phyloP scores from a whole-genome alignment of 1,284 basidiomycete genomes.

The Apiotrichum gamsii region DNA sequence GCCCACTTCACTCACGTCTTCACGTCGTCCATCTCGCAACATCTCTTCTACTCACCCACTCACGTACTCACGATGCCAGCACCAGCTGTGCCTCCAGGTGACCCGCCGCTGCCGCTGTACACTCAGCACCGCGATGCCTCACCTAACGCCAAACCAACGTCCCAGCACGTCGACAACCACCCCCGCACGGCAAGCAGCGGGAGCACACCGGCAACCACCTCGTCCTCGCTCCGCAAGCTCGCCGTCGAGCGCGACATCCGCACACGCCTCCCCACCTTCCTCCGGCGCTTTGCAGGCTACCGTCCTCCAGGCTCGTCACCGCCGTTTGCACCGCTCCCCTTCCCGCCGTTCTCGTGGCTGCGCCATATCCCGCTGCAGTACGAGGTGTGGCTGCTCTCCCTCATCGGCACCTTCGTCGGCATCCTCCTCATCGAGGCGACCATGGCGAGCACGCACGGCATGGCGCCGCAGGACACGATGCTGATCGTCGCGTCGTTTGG shows the following conservation, averaged over 20 bases:
- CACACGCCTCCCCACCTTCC: conserved; percentile 15
- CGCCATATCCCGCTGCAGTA: conserved; percentile 46
- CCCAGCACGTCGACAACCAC: too few relatives aligned
- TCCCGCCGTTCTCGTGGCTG: conserved; percentile 34
- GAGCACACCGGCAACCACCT: too few relatives aligned
- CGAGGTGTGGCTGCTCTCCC: conserved; percentile 51
- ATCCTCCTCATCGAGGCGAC: conserved; percentile 56
- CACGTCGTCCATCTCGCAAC: too few relatives aligned
- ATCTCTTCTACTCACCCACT: too few relatives aligned
- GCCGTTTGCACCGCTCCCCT: conserved; percentile 27
- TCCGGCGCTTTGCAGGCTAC: conserved; percentile 30
- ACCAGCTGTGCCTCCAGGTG: too few relatives aligned
- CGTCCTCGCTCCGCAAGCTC: not conserved
- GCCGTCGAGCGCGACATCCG: conserved; percentile 22
- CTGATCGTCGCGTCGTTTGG: conserved; percentile 55
- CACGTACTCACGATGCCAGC: too few relatives aligned
- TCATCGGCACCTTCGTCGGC: conserved; percentile 56
- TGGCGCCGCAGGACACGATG: not conserved
- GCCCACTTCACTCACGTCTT: too few relatives aligned
- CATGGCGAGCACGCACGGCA: conserved; percentile 47
- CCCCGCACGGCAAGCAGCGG: too few relatives aligned
- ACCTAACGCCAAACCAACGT: too few relatives aligned
- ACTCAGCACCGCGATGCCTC: too few relatives aligned
- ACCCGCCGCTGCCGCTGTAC: too few relatives aligned
- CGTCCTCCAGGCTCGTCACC: conserved; percentile 14